A percentile compares a stretch with the other conserved stretches of the same genome.
These are phyloP conservation scores for Boletellus dicymbophilus DNA, from an alignment of 1,284 basidiomycete species.

Conservation along the genomic window DNA sequence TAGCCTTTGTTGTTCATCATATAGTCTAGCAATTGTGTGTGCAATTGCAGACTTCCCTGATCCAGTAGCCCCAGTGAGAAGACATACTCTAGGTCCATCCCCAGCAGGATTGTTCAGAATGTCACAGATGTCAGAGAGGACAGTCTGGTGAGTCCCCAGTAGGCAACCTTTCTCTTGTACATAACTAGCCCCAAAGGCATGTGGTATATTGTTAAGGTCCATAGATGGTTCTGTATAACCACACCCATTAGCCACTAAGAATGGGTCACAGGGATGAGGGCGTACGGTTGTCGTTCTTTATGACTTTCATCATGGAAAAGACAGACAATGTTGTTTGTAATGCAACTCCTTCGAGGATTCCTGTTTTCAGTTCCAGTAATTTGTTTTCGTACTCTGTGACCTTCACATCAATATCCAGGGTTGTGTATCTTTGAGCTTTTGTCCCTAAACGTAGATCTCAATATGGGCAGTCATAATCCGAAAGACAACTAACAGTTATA, in stretches of 20 bases:
- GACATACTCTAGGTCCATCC: not conserved
- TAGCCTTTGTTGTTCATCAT: not conserved
- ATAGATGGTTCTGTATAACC: not conserved
- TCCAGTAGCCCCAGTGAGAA: constrained; percentile 1
- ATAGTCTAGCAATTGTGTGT: not conserved
- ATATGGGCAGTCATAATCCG: not conserved
- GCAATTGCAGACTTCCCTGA: not conserved
- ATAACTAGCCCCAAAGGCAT: not conserved
- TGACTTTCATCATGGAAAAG: not conserved
- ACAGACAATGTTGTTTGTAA: not conserved
- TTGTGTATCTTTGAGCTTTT: not conserved
- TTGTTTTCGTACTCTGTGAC: not conserved
- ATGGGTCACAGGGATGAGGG: not conserved
- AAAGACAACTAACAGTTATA: not conserved
- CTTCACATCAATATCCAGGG: not conserved
- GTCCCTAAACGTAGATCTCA: not conserved
- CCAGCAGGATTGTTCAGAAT: constrained; percentile 1
- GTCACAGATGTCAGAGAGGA: constrained; percentile 10
- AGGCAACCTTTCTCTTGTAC: not conserved
- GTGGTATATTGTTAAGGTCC: not conserved
- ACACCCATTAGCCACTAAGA: too few relatives aligned
- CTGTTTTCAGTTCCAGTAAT: not conserved
- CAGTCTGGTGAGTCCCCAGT: not conserved
- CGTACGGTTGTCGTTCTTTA: not conserved
- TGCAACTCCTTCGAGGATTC: not conserved